These are phyloP conservation scores for Nitzschia sp. DNA, from an alignment of 108 stramenopile species.

Conservation along the genomic window DNA sequence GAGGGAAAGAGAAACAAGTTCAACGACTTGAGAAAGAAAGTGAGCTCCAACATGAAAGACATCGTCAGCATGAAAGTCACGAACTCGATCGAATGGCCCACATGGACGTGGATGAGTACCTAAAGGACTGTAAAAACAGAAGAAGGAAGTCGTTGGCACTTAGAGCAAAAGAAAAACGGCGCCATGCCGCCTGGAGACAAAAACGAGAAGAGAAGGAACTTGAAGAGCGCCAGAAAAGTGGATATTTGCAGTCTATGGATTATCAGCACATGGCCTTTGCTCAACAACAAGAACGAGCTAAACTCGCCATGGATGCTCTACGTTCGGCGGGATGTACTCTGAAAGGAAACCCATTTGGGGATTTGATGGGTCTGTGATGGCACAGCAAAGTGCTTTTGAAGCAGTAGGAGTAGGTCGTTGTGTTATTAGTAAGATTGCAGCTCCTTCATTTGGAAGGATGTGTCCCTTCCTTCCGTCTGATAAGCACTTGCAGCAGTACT, in stretches of 20 bases:
- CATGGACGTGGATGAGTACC: slow-evolving; percentile 74
- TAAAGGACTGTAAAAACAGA: slow-evolving; percentile 67
- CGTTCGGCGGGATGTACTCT: slow-evolving; percentile 29
- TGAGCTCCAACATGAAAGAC: slow-evolving; percentile 35
- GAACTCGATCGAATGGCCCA: slow-evolving; percentile 65
- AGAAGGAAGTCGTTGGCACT: slow-evolving; percentile 69
- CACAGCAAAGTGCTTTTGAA: neutral
- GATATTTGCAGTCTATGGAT: slow-evolving; percentile 54
- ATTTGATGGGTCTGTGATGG: slow-evolving; percentile 14
- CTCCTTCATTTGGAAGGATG: too few relatives aligned
- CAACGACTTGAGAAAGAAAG: slow-evolving; percentile 58
- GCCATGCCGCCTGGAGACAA: slow-evolving; percentile 52
- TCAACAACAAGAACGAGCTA: slow-evolving; percentile 64
- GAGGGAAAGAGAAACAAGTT: slow-evolving; percentile 57
- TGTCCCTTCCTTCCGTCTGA: too few relatives aligned
- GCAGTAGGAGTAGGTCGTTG: too few relatives aligned
- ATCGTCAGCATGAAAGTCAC: slow-evolving; percentile 49
- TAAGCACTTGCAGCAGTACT: too few relatives aligned
- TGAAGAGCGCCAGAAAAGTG: slow-evolving; percentile 37
- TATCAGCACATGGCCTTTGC: slow-evolving; percentile 63
- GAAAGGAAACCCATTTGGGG: slow-evolving; percentile 40
- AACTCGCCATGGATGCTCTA: slow-evolving; percentile 61
- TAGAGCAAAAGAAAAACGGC: slow-evolving; percentile 76
- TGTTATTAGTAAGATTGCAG: too few relatives aligned
- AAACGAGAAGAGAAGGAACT: slow-evolving; percentile 44